These are phyloP conservation scores for Ceratocystis diversiconidia DNA, from an alignment of 2,329 filamentous ascomycete species.

Conservation along the genomic window DNA sequence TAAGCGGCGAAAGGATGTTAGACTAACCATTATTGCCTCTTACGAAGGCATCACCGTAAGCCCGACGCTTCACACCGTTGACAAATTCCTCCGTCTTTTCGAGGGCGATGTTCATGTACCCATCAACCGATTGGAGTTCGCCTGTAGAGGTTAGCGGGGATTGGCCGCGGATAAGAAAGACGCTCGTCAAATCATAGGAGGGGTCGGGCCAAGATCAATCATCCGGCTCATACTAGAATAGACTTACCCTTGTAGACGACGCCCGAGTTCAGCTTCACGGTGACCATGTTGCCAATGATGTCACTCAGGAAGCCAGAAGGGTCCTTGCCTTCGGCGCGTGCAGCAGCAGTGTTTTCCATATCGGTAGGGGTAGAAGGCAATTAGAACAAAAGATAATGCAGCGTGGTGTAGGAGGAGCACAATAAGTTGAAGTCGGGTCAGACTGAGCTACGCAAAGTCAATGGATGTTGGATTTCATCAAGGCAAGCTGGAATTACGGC, in stretches of 20 bases:
- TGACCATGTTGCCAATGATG: slow-evolving; percentile 87
- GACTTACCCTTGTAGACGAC: slow-evolving; percentile 83
- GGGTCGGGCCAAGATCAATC: neutral
- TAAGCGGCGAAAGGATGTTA: neutral
- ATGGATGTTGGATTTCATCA: neutral
- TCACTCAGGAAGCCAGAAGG: slow-evolving; percentile 86
- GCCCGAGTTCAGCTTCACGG: slow-evolving; percentile 96
- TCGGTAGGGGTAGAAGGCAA: neutral
- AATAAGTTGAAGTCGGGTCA: neutral
- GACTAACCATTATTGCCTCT: slow-evolving; percentile 80
- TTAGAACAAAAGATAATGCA: neutral
- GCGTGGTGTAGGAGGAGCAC: neutral
- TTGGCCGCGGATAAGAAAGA: neutral
- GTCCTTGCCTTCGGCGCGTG: slow-evolving; percentile 65
- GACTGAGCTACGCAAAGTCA: neutral
- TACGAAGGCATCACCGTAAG: slow-evolving; percentile 89
- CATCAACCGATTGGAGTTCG: slow-evolving; percentile 90
- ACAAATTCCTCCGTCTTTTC: slow-evolving; percentile 91
- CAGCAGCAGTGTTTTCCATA: slow-evolving; percentile 61
- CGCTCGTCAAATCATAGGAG: neutral
- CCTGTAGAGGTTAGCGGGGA: slow-evolving; percentile 36
- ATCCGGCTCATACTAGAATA: neutral
- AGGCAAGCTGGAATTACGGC: neutral
- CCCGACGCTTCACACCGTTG: slow-evolving; percentile 65
- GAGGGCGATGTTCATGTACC: slow-evolving; percentile 98